Conservation (phyloP, 1,139 yeast genomes). For the Diutina scorzettiae region DNA sequence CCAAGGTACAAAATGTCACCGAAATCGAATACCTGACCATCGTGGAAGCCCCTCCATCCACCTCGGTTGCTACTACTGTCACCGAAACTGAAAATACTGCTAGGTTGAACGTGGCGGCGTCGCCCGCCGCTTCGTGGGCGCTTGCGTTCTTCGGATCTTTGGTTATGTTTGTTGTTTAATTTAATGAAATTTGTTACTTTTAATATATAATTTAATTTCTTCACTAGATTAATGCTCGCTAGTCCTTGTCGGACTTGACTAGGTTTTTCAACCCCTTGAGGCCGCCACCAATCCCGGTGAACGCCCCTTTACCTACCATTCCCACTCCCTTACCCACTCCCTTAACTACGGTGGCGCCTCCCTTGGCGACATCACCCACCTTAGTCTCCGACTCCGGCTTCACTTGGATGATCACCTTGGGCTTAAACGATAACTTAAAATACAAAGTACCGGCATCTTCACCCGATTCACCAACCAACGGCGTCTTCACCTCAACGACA, state of each 20-base stretch:
- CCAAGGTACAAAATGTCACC: background rate
- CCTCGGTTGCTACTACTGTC: background rate
- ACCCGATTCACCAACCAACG: slow-evolving; percentile 45
- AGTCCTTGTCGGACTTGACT: slow-evolving; percentile 1
- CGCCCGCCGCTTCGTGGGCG: background rate
- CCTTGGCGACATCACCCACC: slow-evolving; percentile 28
- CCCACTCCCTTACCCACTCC: slow-evolving; percentile 35
- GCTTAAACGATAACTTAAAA: slow-evolving; percentile 51
- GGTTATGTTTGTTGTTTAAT: background rate
- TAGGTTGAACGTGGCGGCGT: background rate
- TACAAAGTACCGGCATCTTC: slow-evolving; percentile 52
- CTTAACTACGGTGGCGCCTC: slow-evolving; percentile 14
- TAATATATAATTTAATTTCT: background rate
- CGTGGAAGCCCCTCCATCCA: background rate
- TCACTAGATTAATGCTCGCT: background rate
- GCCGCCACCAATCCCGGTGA: slow-evolving; percentile 9
- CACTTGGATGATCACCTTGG: slow-evolving; percentile 50
- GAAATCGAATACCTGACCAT: background rate
- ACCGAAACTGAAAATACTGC: background rate
- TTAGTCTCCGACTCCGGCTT: slow-evolving; percentile 25
- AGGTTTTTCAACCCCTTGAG: background rate
- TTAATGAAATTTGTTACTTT: background rate
- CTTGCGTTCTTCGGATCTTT: background rate
- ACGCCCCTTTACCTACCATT: slow-evolving; percentile 16
- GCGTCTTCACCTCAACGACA: slow-evolving; percentile 37